Base-by-base conservation (phyloP, 2,329 filamentous ascomycete species). In the Periconia sp. region DNA sequence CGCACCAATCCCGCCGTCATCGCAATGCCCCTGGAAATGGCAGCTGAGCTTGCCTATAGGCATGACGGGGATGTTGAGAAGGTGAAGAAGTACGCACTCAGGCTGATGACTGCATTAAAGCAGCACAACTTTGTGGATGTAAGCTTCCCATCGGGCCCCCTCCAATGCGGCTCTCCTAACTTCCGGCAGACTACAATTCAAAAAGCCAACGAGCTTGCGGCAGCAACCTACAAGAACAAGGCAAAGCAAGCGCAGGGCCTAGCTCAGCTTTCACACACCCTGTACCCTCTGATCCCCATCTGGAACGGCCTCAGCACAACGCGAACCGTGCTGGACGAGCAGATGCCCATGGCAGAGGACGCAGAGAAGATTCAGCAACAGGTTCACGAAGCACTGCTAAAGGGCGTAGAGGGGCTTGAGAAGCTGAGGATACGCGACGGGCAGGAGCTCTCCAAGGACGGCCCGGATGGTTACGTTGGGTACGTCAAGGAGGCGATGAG, bases 231-330 rank as follows among this genome's bases (percentile, higher is more conserved):
- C n/a, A n/a, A n/a, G n/a, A 21, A 16, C 1, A 1, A 7, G 15
- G 3, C 4, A 2, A 1, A n/a, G n/a, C 49, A 54, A 17, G 12
- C 31, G 8, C 10, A 2, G 8, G 51, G 43, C 31, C 32, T 41
- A 6, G 35, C 19, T n/a, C 7, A 22, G 22, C 43, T 49, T 40
- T 38, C 19, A 49, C 53, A 52, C 36, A 48, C 57, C 4, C 62
- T 73, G 22, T 33, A 68, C 7, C 51, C 58, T 4, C 56, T 63
- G 4, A 52, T 74, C 8, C 65, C 70, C 10, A 54, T 75, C 16
- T 74, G 67, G 66, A 73, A 75, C 43, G 74, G 69, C n/a, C 62
- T 77, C n/a, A 61, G 54, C 33, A 64, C 75, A 4, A 69, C 74
- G 1, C 61, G 64, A 36, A 65, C 66, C 23, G 68, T 76, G 4